phyloP scores from a whole-genome alignment of 208 protist genomes.

The Trypanosoma conorhini region DNA sequence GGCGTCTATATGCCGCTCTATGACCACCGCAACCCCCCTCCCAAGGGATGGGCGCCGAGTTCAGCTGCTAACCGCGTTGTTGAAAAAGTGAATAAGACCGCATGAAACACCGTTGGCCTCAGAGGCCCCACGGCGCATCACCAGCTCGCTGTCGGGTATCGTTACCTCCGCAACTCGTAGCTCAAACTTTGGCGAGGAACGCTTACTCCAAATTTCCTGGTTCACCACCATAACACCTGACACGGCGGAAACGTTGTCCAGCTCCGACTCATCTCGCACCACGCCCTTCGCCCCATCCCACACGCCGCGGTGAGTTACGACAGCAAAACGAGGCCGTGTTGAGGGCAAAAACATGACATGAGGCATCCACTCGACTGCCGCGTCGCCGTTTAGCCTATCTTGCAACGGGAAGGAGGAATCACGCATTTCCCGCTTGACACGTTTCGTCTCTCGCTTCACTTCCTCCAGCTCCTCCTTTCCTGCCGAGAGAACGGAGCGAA shows the following conservation, averaged over 20 bases:
- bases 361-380: slow-evolving; percentile 57
- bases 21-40: not conserved
- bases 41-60: not conserved
- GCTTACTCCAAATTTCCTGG: slow-evolving; percentile 78
- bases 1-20: not conserved
- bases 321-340: slow-evolving; percentile 64
- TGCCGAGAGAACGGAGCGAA: not conserved
- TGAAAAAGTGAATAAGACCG: slow-evolving; percentile 74
- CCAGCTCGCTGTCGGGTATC: slow-evolving; percentile 52
- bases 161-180: slow-evolving; percentile 86
- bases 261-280: slow-evolving; percentile 20
- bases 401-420: slow-evolving; percentile 1
- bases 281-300: not conserved
- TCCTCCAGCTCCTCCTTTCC: slow-evolving; percentile 10
- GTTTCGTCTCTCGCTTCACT: slow-evolving; percentile 38
- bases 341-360: slow-evolving; percentile 88
- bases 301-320: slow-evolving; percentile 67
- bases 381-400: not conserved
- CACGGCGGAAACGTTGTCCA: slow-evolving; percentile 44
- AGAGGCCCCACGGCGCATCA: slow-evolving; percentile 54
- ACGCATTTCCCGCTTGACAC: slow-evolving; percentile 29
- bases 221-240: slow-evolving; percentile 84
- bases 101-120: slow-evolving; percentile 63
- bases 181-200: slow-evolving; percentile 49
- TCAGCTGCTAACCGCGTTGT: slow-evolving; percentile 15